Base-by-base conservation (phyloP, 352 stramenopile species). In the Pythium periplocum region DNA sequence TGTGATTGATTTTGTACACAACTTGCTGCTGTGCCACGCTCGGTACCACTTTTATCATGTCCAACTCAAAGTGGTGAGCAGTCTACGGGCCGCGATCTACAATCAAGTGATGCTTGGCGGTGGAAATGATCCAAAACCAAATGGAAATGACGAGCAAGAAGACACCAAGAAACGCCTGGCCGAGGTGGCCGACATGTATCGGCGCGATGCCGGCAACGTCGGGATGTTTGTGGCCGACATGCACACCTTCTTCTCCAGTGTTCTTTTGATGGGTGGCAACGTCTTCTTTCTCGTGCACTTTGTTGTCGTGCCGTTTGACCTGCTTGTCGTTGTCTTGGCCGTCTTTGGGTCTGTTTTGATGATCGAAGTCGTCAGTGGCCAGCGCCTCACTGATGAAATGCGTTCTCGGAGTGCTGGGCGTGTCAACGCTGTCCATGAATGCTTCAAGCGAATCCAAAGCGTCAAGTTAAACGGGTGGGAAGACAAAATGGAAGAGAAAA, bases 381-480 rank as follows among this genome's bases (percentile, higher is more conserved):
- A 38, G 2, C 33, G 6, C 3, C 49, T 40, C 31, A 42, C 38
- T 8, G 7, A 12, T 8, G 7, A 42, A 42, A 42, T 42, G 7
- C 38, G 38, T 12, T 12, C 38, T 12, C 7, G 7, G 12, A 12
- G 7, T 12, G 12, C 38, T 42, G 7, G 7, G 12, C 38, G 38
- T 6, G 7, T 57, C 6, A 50, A 57, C 11, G 12, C 52, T 4
- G 10, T 59, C 31, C n/a, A 51, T 38, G 54, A 61, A 7, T 47
- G 47, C 35, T 4, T 60, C 47, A 42, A 37, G 34, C 44, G 46
- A 30, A 60, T 60, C 26, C 38, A 50, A 30, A 55, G 42, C 33
- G 33, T 51, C 31, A 61, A 61, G 48, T 9, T 61, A 4, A 61
- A 50, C 12, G 54, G 39, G 10, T 61, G 47, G 54, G 54, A 61